Conservation (phyloP, 768 basidiomycete species). For the Sutorius australiensis region DNA sequence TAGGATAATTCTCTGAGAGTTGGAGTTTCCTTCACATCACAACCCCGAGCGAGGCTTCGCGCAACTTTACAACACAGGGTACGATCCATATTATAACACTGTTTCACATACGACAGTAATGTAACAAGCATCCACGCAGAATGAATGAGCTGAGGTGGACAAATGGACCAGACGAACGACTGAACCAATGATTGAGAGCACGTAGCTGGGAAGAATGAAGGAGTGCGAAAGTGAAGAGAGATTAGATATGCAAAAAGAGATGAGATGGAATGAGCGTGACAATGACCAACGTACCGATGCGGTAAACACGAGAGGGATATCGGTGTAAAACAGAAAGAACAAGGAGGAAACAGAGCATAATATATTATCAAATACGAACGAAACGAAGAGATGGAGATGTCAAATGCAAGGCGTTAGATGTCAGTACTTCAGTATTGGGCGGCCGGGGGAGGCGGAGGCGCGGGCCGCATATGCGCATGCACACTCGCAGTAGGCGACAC, state of each 20-base stretch:
- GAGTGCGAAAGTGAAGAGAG: not conserved
- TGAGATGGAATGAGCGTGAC: not conserved
- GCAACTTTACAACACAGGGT: conserved; percentile 6
- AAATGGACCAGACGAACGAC: not conserved
- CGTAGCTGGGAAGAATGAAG: not conserved
- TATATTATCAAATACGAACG: conserved; percentile 18
- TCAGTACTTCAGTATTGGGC: conserved; percentile 10
- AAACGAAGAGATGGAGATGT: not conserved
- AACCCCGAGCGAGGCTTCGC: not conserved
- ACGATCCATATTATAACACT: not conserved
- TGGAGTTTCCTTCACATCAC: not conserved
- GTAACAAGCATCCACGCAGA: not conserved
- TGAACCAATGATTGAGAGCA: not conserved
- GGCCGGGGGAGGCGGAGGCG: conserved; percentile 11
- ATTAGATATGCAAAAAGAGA: not conserved
- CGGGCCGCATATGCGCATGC: not conserved
- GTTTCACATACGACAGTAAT: not conserved
- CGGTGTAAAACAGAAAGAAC: not conserved
- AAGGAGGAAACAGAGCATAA: conserved; percentile 1
- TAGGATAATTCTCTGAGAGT: not conserved
- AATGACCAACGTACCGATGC: not conserved
- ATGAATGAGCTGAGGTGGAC: not conserved
- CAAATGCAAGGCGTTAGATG: too few relatives aligned
- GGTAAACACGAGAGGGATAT: conserved; percentile 1
- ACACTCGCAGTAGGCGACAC: conserved; percentile 2